Conservation (phyloP, 108 stramenopile genomes). For the Poteriospumella lacustris region DNA sequence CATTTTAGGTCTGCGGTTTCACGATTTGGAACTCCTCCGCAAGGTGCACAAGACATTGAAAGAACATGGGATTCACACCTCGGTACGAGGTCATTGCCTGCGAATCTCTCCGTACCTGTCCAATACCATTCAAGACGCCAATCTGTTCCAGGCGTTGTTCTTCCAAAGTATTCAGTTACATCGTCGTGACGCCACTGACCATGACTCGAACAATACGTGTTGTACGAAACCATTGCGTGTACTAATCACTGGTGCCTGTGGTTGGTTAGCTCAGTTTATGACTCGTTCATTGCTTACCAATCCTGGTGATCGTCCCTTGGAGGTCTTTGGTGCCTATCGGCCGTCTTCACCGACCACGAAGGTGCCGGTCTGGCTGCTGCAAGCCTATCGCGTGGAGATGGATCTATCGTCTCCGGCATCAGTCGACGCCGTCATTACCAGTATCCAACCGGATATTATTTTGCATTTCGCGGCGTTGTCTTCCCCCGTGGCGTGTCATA, state of each 20-base stretch:
- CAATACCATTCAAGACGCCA: background rate
- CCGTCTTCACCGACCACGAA: background rate
- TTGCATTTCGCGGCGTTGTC: constrained; percentile 18
- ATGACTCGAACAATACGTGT: background rate
- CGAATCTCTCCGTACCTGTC: background rate
- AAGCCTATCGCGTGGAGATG: background rate
- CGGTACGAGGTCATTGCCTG: background rate
- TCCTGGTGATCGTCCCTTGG: background rate
- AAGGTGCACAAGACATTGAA: background rate
- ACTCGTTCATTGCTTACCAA: background rate
- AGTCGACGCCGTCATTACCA: background rate
- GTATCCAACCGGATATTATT: background rate
- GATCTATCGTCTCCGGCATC: background rate
- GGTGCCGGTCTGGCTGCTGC: background rate
- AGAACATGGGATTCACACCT: background rate
- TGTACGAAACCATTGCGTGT: background rate
- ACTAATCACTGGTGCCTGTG: background rate
- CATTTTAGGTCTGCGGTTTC: background rate
- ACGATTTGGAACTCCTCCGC: too few relatives aligned
- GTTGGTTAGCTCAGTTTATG: background rate
- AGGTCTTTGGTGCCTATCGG: background rate
- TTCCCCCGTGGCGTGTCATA: constrained; percentile 2
- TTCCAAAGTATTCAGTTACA: background rate
- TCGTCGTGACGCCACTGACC: background rate
- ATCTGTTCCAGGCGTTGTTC: background rate